Conservation (phyloP, 768 basidiomycete species). For the Hypholoma fasciculare region DNA sequence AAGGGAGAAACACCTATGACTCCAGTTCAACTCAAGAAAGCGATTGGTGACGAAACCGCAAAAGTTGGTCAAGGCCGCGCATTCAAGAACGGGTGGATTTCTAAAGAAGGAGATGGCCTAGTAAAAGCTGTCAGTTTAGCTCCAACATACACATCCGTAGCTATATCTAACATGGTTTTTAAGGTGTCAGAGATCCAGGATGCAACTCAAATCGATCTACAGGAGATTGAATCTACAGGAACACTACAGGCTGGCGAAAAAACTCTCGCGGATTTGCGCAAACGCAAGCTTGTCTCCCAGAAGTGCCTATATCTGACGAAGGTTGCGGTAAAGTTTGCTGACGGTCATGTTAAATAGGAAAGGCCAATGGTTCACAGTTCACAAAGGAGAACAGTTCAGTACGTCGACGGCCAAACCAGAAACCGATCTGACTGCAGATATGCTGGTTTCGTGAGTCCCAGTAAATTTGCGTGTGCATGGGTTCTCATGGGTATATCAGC, state of each 20-base stretch:
- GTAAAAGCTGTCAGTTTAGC: slow-evolving; percentile 71
- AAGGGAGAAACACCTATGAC: slow-evolving; percentile 74
- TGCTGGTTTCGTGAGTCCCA: slow-evolving; percentile 80
- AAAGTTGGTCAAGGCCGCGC: slow-evolving; percentile 95
- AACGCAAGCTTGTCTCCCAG: slow-evolving; percentile 86
- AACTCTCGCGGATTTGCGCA: slow-evolving; percentile 80
- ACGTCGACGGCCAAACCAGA: slow-evolving; percentile 91
- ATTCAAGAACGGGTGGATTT: slow-evolving; percentile 97
- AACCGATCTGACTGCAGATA: slow-evolving; percentile 95
- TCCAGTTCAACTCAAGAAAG: slow-evolving; percentile 65
- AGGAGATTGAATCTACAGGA: slow-evolving; percentile 72
- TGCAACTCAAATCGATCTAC: slow-evolving; percentile 70
- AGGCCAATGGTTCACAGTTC: slow-evolving; percentile 90
- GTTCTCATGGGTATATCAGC: slow-evolving; percentile 39
- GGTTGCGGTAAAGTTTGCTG: not conserved
- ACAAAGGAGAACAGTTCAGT: slow-evolving; percentile 84
- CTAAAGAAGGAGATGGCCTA: slow-evolving; percentile 85
- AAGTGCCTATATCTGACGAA: slow-evolving; percentile 45
- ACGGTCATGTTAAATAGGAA: slow-evolving; percentile 56
- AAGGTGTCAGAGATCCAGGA: slow-evolving; percentile 73
- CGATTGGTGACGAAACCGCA: slow-evolving; percentile 83
- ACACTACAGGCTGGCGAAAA: slow-evolving; percentile 78
- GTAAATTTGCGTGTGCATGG: not conserved
- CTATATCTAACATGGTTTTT: slow-evolving; percentile 8
- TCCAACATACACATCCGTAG: slow-evolving; percentile 2